These are phyloP conservation scores for Astrephomene gubernaculifera DNA, from an alignment of 139 green algal species.

Conservation along the genomic window DNA sequence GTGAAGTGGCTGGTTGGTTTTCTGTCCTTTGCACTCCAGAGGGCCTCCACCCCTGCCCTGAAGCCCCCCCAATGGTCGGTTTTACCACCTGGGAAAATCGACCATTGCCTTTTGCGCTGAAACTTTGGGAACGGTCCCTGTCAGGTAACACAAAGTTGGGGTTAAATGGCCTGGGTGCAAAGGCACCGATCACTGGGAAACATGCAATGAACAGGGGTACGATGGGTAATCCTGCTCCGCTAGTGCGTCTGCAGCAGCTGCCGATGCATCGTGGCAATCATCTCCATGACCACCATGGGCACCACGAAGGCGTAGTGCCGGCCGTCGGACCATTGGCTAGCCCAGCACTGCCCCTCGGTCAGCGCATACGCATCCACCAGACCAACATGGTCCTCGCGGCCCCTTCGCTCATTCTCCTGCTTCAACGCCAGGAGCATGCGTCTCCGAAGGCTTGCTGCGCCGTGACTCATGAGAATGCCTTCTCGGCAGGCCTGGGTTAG, in stretches of 20 bases:
- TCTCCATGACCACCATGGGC: neutral
- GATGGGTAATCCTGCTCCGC: too few species aligned
- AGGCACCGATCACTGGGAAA: too few species aligned
- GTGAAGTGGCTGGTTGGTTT: too few species aligned
- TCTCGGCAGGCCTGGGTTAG: neutral
- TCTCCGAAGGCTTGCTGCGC: neutral
- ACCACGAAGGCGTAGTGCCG: neutral
- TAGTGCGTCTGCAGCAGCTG: neutral
- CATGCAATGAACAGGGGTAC: too few species aligned
- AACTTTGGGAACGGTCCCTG: too few species aligned
- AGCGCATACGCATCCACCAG: conserved; percentile 1
- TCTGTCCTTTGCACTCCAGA: too few species aligned
- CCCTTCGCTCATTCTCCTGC: neutral
- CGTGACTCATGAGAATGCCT: neutral
- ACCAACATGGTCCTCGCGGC: neutral
- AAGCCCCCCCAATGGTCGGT: too few species aligned
- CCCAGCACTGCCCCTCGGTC: conserved; percentile 5
- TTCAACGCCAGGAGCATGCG: neutral
- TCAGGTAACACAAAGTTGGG: too few species aligned
- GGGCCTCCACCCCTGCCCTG: too few species aligned
- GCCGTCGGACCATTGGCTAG: neutral
- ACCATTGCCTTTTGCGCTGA: too few species aligned
- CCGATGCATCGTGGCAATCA: neutral
- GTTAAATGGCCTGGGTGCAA: too few species aligned
- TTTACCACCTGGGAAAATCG: too few species aligned